A percentile compares a stretch with the other conserved stretches of the same genome.
Evolutionary conservation across 345 rosid species (phyloP).

Genomic region (Eucalyptus camaldulensis): DNA sequence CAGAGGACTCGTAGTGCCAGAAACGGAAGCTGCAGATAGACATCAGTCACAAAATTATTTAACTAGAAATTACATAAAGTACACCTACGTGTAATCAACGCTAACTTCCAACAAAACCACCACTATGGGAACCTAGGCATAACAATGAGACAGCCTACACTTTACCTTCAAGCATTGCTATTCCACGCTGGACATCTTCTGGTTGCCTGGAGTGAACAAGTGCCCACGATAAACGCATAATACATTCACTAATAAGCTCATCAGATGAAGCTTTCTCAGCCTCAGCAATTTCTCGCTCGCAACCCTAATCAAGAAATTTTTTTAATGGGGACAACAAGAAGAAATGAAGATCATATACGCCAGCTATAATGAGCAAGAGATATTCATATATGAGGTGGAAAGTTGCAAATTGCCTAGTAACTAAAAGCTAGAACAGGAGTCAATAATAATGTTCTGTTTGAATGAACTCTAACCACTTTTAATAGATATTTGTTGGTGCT

Average conservation of each 20-base stretch:
- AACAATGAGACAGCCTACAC: neutral
- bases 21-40: constrained; percentile 22
- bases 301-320: constrained; percentile 25
- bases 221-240: constrained; percentile 79
- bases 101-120: neutral
- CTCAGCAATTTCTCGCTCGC: constrained; percentile 63
- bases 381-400: neutral
- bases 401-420: neutral
- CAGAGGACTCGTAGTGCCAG: constrained; percentile 22
- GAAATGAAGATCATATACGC: neutral
- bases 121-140: neutral
- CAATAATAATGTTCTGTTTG: neutral
- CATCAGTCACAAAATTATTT: neutral
- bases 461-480: neutral
- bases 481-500: neutral
- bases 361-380: neutral
- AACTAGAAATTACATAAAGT: neutral
- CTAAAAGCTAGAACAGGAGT: neutral
- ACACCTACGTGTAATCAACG: neutral
- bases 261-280: constrained; percentile 35
- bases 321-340: neutral
- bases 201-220: constrained; percentile 61
- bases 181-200: constrained; percentile 65
- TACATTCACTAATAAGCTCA: constrained; percentile 36
- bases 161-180: constrained; percentile 81